Base-by-base conservation (phyloP, 2,329 filamentous ascomycete species). In the Esteya vermicola region DNA sequence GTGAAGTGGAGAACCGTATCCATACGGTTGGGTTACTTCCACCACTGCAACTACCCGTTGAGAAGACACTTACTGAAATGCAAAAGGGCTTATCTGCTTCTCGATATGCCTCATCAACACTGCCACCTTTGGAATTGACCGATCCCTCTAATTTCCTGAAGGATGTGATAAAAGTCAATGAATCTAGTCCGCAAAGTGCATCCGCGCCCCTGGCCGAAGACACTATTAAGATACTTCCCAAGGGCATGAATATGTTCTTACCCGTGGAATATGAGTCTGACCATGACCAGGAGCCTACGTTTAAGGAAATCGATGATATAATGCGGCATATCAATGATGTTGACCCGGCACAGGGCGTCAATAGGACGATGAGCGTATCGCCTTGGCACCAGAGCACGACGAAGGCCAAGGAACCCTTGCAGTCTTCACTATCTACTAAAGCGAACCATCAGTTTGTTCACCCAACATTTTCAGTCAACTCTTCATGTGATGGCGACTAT, bases 241-340 rank as follows among this genome's bases (percentile, higher is more conserved):
- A 33, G 31, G 31, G 10, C 19, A 19, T 18, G 28, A 18, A 21
- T 7, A 16, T 9, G 31, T n/a, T n/a, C 16, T 46, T n/a, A 49
- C 48, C 16, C n/a, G n/a, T n/a, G n/a, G 39, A 43, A 39, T 52
- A 48, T 19, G 41, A 21, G 10, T 47, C 45, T n/a, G 47, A 51
- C 19, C 47, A 50, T 4, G 52, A 53, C 7, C 51, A 52, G 18
- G 64, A 66, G 45, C 67, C 63, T 7, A 73, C 78, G 0, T 84
- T 84, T 50, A 80, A 89, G 49, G 86, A 95, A 54, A 88, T 95
- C 51, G 88, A 95, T 62, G 85, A 81, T 33, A 78, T 95, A 39
- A 94, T 96, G 85, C 75, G 80, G 47, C 81, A 91, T 44, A 71
- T 95, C 50, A 80, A 85, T 50, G 72, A 78, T 43, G 74, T 68